These are phyloP conservation scores for Aspergillus hancockii DNA, from an alignment of 495 filamentous ascomycete species.

Conservation along the genomic window DNA sequence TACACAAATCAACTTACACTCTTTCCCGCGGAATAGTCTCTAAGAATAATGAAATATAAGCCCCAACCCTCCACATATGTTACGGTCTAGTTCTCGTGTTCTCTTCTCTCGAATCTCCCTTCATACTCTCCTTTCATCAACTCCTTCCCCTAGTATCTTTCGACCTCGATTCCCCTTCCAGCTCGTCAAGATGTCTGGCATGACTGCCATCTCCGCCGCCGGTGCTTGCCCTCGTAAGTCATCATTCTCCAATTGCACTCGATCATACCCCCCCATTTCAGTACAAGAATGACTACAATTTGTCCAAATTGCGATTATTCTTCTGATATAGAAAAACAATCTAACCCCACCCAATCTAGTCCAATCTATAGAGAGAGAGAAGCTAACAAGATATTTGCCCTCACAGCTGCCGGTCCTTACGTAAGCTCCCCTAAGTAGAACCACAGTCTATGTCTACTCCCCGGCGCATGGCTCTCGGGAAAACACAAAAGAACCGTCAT, in stretches of 20 bases:
- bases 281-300: constrained; percentile 1
- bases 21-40: constrained; percentile 36
- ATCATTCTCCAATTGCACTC: constrained; percentile 1
- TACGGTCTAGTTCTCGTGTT: constrained; percentile 30
- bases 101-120: constrained; percentile 29
- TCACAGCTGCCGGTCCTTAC: constrained; percentile 57
- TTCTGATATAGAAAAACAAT: too few relatives aligned
- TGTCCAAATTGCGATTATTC: not conserved
- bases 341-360: too few relatives aligned
- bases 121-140: constrained; percentile 18
- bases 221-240: constrained; percentile 52
- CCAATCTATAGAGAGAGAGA: not conserved
- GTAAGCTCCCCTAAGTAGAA: constrained; percentile 37
- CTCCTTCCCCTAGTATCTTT: constrained; percentile 4
- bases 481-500: constrained; percentile 6
- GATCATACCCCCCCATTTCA: constrained; percentile 1
- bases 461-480: not conserved
- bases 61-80: constrained; percentile 24
- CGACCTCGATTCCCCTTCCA: constrained; percentile 16
- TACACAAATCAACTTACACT: not conserved
- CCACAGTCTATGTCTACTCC: not conserved
- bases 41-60: not conserved
- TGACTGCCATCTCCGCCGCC: constrained; percentile 42
- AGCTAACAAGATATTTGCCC: constrained; percentile 35
- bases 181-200: constrained; percentile 38